Conservation (phyloP, 2,329 filamentous ascomycete species). For the Botrytis cinerea region DNA sequence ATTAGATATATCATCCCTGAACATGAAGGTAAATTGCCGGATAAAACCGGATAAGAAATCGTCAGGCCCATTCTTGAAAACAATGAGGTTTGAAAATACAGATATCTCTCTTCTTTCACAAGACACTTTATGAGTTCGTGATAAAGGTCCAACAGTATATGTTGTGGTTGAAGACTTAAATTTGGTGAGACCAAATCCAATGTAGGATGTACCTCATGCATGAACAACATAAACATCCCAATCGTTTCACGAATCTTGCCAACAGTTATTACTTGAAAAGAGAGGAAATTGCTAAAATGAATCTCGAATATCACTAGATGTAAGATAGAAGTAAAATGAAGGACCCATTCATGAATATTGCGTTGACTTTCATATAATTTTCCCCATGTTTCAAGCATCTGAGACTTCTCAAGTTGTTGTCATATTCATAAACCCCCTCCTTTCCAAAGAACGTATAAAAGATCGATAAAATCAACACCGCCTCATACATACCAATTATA, state of each 20-base stretch:
- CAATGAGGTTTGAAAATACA: neutral
- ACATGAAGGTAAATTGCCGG: neutral
- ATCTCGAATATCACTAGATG: neutral
- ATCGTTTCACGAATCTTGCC: slow-evolving; percentile 2
- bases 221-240: slow-evolving; percentile 17
- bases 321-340: neutral
- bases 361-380: too few species aligned
- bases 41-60: neutral
- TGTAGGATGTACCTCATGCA: neutral
- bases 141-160: neutral
- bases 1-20: slow-evolving; percentile 8
- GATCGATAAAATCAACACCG: neutral
- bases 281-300: neutral
- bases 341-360: neutral
- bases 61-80: neutral
- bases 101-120: too few species aligned
- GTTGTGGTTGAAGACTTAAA: neutral
- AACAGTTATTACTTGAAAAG: neutral
- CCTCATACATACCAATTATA: slow-evolving; percentile 61
- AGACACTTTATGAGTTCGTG: neutral
- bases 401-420: slow-evolving; percentile 18
- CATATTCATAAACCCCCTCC: neutral
- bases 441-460: neutral
- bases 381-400: neutral
- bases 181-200: neutral